Conservation (phyloP, 345 rosid species). For the Acer yangbiense region DNA sequence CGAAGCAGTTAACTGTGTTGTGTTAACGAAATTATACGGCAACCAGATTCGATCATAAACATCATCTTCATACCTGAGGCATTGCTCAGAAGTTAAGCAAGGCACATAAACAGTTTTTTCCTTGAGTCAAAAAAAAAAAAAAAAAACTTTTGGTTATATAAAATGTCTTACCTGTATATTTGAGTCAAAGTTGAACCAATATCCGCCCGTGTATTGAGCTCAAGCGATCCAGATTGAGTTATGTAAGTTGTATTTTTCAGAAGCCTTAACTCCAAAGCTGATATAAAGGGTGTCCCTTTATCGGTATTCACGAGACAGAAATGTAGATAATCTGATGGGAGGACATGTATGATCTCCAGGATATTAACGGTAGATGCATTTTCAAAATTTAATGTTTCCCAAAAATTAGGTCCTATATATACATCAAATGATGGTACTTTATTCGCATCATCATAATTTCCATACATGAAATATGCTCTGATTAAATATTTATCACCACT, state of each 20-base stretch:
- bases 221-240: slow-evolving; percentile 24
- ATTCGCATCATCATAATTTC: slow-evolving; percentile 42
- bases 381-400: slow-evolving; percentile 16
- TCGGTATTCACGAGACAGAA: slow-evolving; percentile 46
- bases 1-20: slow-evolving; percentile 20
- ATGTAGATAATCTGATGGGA: slow-evolving; percentile 18
- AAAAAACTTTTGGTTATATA: not conserved
- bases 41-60: slow-evolving; percentile 10
- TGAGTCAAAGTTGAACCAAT: not conserved
- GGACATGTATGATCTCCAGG: slow-evolving; percentile 24
- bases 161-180: not conserved
- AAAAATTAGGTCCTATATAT: slow-evolving; percentile 22
- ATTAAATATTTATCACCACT: slow-evolving; percentile 36
- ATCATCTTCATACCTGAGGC: slow-evolving; percentile 7
- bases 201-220: not conserved
- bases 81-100: not conserved
- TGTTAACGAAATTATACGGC: not conserved
- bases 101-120: not conserved
- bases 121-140: too few species aligned
- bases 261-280: slow-evolving; percentile 39
- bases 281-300: slow-evolving; percentile 38
- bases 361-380: too few species aligned
- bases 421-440: slow-evolving; percentile 34
- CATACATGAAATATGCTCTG: slow-evolving; percentile 39
- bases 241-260: slow-evolving; percentile 22